A percentile compares a stretch with the other conserved stretches of the same genome.
These are phyloP conservation scores for Russula abietina DNA, from an alignment of 768 basidiomycete genomes.

Conservation along the genomic window DNA sequence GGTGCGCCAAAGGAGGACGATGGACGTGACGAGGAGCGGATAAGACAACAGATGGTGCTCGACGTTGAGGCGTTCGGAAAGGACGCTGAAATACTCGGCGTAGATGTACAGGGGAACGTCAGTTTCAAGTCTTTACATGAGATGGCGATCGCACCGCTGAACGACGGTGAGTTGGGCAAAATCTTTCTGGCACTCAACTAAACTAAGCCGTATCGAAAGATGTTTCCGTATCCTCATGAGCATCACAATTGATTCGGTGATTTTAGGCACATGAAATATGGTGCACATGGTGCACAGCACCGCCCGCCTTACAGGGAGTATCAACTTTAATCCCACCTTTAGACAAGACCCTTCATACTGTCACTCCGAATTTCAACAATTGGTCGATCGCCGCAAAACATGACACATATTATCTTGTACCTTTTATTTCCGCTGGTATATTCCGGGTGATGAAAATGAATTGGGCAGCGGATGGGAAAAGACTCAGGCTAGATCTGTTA, in stretches of 20 bases:
- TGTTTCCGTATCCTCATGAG: background rate
- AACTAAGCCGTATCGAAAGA: background rate
- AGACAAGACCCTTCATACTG: background rate
- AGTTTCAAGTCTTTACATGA: constrained; percentile 52
- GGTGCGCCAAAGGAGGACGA: constrained; percentile 54
- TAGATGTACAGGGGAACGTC: constrained; percentile 49
- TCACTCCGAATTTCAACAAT: background rate
- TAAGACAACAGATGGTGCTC: constrained; percentile 75
- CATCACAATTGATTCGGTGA: background rate
- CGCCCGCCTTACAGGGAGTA: no score
- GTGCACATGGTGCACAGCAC: background rate
- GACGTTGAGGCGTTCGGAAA: constrained; percentile 82
- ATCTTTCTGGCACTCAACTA: background rate
- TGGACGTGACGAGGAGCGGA: constrained; percentile 81
- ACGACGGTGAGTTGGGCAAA: constrained; percentile 29
- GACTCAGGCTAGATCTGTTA: background rate
- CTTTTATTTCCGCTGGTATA: background rate
- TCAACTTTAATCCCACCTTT: background rate
- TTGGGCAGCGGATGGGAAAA: background rate
- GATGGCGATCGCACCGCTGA: constrained; percentile 46
- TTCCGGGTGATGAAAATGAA: background rate
- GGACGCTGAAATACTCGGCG: constrained; percentile 66
- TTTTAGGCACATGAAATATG: constrained; percentile 1
- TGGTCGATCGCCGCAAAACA: background rate
- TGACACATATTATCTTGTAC: background rate